Evolutionary conservation across 2,329 filamentous ascomycete species (phyloP), one percentile per base, ranked within the genome.

Genomic region (Claviceps africana): DNA sequence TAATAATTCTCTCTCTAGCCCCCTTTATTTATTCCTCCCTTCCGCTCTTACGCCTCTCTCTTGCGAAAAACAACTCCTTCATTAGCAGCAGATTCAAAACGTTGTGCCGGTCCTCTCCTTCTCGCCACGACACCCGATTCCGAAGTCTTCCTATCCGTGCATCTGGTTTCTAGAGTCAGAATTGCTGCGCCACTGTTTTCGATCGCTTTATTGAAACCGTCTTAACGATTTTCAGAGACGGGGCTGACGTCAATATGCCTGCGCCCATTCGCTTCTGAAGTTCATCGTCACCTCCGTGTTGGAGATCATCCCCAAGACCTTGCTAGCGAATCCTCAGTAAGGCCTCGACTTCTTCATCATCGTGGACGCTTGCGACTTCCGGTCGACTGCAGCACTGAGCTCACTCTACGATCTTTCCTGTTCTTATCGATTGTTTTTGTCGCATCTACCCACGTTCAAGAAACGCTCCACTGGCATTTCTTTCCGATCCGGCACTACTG

Each of bases 201-300:
- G 45, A 42, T 33, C 22, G 9, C 40, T 28, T 51, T 15, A 21
- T n/a, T 43, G 28, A 17, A 30, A 6, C 25, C 39, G 17, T n/a
- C 31, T 21, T 6, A 30, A 30, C 47, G 19, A 49, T 30, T 47
- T 47, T n/a, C 15, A 39, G 31, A 21, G n/a, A 46, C 35, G 9
- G 21, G 45, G 35, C 37, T 19, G 25, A 49, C 49, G 35, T 47
- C 53, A 54, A 52, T 45, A 54, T 54, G 53, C 50, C 47, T 44
- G 51, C 53, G 48, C 22, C 11, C 42, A 13, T 46, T 30, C 19
- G 9, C 51, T 21, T 35, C 31, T 53, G 22, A 46, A 49, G n/a
- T 25, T 46, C 19, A 46, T 45, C n/a, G 17, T 28, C 40, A n/a
- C 25, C 51, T 50, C 31, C 40, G 15, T 42, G 31, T 22, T 22